phyloP scores from a whole-genome alignment of 352 stramenopile genomes.

The Paralagenidium karlingii region DNA sequence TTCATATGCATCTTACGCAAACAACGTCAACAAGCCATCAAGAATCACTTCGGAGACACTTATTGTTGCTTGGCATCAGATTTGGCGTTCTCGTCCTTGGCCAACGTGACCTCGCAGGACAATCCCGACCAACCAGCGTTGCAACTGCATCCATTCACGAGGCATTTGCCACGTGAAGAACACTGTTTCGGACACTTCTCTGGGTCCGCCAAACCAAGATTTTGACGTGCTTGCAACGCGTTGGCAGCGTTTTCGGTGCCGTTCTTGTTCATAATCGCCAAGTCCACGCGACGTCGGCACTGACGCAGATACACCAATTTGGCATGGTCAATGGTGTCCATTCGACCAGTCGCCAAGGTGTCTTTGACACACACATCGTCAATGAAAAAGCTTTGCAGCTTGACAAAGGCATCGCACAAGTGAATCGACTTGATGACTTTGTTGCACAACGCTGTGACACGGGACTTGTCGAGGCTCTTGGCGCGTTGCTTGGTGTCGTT shows the following conservation, averaged over 20 bases:
- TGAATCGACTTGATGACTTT: slow-evolving; percentile 10
- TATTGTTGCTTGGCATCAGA: no score
- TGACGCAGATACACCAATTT: slow-evolving; percentile 18
- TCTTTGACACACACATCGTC: slow-evolving; percentile 13
- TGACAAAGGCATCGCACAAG: slow-evolving; percentile 12
- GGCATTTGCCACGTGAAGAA: slow-evolving; percentile 10
- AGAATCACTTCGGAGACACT: no score
- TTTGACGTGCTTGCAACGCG: slow-evolving; percentile 3
- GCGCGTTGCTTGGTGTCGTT: not conserved
- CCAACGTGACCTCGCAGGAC: no score
- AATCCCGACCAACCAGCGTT: slow-evolving; percentile 12
- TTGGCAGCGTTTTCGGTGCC: slow-evolving; percentile 8
- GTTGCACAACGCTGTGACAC: slow-evolving; percentile 9
- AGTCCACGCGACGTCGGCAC: slow-evolving; percentile 16
- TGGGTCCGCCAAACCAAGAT: slow-evolving; percentile 6
- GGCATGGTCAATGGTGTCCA: slow-evolving; percentile 14
- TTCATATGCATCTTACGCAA: no score
- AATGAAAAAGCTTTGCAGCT: slow-evolving; percentile 11
- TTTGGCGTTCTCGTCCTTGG: no score
- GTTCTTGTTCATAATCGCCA: slow-evolving; percentile 8
- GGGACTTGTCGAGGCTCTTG: slow-evolving; percentile 4
- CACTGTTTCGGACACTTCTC: slow-evolving; percentile 8
- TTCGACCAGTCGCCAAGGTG: slow-evolving; percentile 3
- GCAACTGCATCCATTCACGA: slow-evolving; percentile 13
- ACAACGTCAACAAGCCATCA: no score